Evolutionary conservation across 192 early-diverging fungal species (phyloP), one percentile per base, ranked within the genome.

Genomic region (Pecoramyces ruminantium): DNA sequence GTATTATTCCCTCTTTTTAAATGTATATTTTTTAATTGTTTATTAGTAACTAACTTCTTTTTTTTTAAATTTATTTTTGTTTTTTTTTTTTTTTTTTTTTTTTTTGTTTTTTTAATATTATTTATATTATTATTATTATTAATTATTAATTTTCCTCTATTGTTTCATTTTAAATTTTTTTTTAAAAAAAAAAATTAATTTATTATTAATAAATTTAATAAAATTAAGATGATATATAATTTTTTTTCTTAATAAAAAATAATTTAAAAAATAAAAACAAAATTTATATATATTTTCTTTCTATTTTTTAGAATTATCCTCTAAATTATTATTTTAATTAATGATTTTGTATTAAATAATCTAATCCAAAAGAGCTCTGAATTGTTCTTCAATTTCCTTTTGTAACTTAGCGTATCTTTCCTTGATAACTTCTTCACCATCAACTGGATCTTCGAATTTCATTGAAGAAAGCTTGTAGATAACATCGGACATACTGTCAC

Each of bases 361-460:
- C 78, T 90, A 94, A 84, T 94, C 93, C 80, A 89, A 84, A 40
- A 96, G 84, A 30, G 90, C 89, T 82, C 93, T 88, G 91, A 98
- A 98, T 84, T 92, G 91, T 85, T 97, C 95, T 85, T 98, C 96
- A 84, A 99, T 98, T 83, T 99, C 97, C 81, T 94, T 94, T 85
- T 93, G 85, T 80, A 99, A 90, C 86, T 94, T 92, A 38, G 92
- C 88, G 86, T 98, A 99, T 39, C 30, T 88, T 83, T 95, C 96
- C 58, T 89, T 89, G 83, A 99, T 86, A 39, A 88, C 93, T 17
- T 92, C 88, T 85, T 97, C 94, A 79, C 98, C 96, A 86, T 99
- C 97, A 77, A 91, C 95, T 14, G 98, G 98, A 85, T 99, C 96
- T 88, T 98, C 96, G 83, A 99, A 98, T 90, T 99, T 99, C 98